Evolutionary conservation across 2,329 filamentous ascomycete species (phyloP), one percentile per base, ranked within the genome.

Genomic region (Malbranchea zuffiana): DNA sequence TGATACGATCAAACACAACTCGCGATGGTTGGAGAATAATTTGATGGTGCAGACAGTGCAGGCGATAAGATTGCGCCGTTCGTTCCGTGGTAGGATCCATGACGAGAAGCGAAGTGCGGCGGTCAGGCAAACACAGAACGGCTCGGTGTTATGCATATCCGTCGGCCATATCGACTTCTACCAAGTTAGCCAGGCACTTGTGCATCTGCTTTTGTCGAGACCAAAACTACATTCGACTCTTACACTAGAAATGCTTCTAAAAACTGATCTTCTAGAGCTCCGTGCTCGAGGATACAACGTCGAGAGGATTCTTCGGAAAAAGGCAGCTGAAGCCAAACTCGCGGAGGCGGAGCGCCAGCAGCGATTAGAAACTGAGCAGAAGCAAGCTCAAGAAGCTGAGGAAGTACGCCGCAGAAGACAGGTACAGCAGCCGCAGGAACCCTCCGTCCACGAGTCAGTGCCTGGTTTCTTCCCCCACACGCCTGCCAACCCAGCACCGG

Each of bases 221-320:
- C 86, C 88, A 5, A 88, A 83, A 46, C 82, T 93, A 50, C 82
- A 92, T 53, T 86, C 88, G 2, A 85, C 84, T 37, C 72, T 95
- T 39, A 88, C 90, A 37, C 76, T 98, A 39, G 90, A 96, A 60
- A 87, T 85, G 36, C 80, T 98, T 44, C 65, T 98, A 24, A 88
- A 82, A 40, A 78, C 90, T 6, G 84, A 88, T 48, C 68, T 98
- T 16, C 73, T 82, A 31, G 79, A 87, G 35, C 65, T 98, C 26
- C 79, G 84, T 50, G 77, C 78, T 42, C 84, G 90, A 45, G 90
- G 90, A 1, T 96, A 95, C 67, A 96, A 98, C 48, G 90, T 98
- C 25, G 85, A 95, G 52, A 80, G 90, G 33, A 96, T 98, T 44
- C 69, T 98, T 15, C 76, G 84, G 24, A 80, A 80, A 37, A 92